A percentile compares a stretch with the other conserved stretches of the same genome.
These are phyloP conservation scores for Pulicaria dysenterica DNA, from an alignment of 129 eudicot genomes.

Conservation along the genomic window DNA sequence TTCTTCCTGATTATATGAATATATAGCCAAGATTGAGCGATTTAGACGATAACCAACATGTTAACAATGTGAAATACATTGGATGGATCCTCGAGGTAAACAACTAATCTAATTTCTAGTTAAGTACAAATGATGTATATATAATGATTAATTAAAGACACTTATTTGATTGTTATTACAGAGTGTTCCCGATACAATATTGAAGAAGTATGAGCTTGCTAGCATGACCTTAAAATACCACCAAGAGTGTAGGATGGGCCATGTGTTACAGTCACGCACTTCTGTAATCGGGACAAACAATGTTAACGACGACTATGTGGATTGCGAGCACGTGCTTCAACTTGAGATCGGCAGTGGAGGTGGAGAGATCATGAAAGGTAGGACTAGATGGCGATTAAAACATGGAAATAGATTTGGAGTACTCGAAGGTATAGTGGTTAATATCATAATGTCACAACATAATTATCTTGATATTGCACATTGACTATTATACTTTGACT, in stretches of 20 bases:
- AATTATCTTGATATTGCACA: too few relatives aligned
- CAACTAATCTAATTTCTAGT: neutral
- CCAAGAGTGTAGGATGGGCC: slow-evolving; percentile 74
- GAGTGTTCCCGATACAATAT: slow-evolving; percentile 66
- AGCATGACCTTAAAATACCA: slow-evolving; percentile 64
- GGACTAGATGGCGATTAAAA: slow-evolving; percentile 74
- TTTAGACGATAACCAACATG: slow-evolving; percentile 76
- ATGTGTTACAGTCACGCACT: slow-evolving; percentile 68
- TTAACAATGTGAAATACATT: slow-evolving; percentile 77
- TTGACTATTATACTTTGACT: too few relatives aligned
- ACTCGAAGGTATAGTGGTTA: neutral
- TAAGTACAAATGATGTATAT: neutral
- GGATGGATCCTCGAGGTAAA: slow-evolving; percentile 88
- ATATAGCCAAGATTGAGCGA: slow-evolving; percentile 88
- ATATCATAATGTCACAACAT: neutral
- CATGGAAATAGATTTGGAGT: slow-evolving; percentile 33
- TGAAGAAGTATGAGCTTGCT: slow-evolving; percentile 75
- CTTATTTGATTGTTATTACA: slow-evolving; percentile 18
- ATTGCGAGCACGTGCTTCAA: slow-evolving; percentile 79
- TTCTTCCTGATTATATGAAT: neutral
- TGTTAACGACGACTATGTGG: slow-evolving; percentile 43
- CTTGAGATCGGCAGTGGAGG: slow-evolving; percentile 47
- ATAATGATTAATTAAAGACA: neutral
- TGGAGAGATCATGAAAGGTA: slow-evolving; percentile 63
- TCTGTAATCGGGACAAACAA: slow-evolving; percentile 37